Base-by-base conservation (phyloP, 2,329 filamentous ascomycete genomes). In the Pochonia chlamydosporia region DNA sequence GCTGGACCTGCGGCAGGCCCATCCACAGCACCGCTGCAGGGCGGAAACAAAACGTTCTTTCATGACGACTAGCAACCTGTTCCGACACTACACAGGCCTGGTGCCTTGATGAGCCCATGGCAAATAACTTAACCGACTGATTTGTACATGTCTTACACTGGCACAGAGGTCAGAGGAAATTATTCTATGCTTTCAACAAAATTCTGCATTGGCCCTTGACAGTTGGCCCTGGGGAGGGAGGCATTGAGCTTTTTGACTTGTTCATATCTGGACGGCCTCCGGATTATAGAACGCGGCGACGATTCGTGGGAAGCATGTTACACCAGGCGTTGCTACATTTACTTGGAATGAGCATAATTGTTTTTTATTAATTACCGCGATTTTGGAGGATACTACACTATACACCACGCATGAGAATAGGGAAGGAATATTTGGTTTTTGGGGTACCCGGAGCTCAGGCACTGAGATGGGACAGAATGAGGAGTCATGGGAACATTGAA, bases 1-100 rank as follows among this genome's bases (percentile, higher is more conserved):
- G 75, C 73, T 20, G 75, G 73, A 5, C 75, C 77, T 6, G 76
- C 76, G 8, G 78, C 76, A 2, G 77, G 77, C 8, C 74, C 77
- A 13, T 63, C 76, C 16, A 36, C 36, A 7, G 42, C 36, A 10
- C 28, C 36, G 8, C 25, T 36, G 11, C 70, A 70, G 47, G 68
- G 67, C 41, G 68, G 67, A 39, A 73, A 68, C 55, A 65, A 68
- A 26, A 72, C 70, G 1, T 79, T 79, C 55, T 78, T 79, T 58
- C 70, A 72, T 47, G 73, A 77, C 49, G 66, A 75, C 46, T 70
- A 57, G 61, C 21, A 14, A 35, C 37, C 6, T 35, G 31, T 36
- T 40, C 5, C 5, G 20, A 16, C 25, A 23, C n/a, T n/a, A n/a
- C n/a, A n/a, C n/a, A n/a, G n/a, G n/a, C n/a, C n/a, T n/a, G 33